A percentile compares a stretch with the other conserved stretches of the same genome.
These are phyloP conservation scores for Leishmania lainsoni DNA, from an alignment of 208 protist species.

Conservation along the genomic window DNA sequence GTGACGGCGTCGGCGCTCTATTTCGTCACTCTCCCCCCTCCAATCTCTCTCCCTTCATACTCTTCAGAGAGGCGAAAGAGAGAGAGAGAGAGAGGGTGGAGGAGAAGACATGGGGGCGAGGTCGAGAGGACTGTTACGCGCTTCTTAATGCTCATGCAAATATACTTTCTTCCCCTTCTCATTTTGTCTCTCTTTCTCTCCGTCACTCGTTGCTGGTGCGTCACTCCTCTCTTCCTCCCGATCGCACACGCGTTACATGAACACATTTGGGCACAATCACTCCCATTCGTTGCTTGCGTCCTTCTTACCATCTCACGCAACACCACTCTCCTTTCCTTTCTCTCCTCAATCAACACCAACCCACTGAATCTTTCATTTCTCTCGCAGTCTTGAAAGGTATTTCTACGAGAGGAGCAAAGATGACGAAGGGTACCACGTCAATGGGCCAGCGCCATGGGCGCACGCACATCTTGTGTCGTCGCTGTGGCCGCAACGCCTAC, in stretches of 20 bases:
- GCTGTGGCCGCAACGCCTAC: conserved; percentile 97
- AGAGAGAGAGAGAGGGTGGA: too few relatives aligned
- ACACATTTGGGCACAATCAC: background rate
- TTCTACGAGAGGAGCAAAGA: conserved; percentile 25
- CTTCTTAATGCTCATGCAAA: background rate
- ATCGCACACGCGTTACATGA: background rate
- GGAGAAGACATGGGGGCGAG: background rate
- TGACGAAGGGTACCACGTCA: conserved; percentile 89
- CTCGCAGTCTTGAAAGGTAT: conserved; percentile 4
- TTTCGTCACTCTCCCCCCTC: background rate
- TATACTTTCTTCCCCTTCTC: background rate
- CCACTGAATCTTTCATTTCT: background rate
- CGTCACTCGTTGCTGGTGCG: conserved; percentile 2
- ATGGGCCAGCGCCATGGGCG: conserved; percentile 87
- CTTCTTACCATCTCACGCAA: background rate
- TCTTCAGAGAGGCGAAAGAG: too few relatives aligned
- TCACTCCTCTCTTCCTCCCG: background rate
- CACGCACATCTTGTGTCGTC: conserved; percentile 97
- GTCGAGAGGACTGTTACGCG: too few relatives aligned
- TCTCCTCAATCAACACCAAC: background rate
- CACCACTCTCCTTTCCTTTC: background rate
- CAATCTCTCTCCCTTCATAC: background rate
- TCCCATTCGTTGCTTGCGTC: background rate
- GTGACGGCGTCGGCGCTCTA: background rate
- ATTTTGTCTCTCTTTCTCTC: background rate